Percentiles rank a stretch among this genome's conserved stretches.
These are phyloP conservation scores for Colletotrichum siamense DNA, from an alignment of 2,329 filamentous ascomycete species.

Conservation along the genomic window DNA sequence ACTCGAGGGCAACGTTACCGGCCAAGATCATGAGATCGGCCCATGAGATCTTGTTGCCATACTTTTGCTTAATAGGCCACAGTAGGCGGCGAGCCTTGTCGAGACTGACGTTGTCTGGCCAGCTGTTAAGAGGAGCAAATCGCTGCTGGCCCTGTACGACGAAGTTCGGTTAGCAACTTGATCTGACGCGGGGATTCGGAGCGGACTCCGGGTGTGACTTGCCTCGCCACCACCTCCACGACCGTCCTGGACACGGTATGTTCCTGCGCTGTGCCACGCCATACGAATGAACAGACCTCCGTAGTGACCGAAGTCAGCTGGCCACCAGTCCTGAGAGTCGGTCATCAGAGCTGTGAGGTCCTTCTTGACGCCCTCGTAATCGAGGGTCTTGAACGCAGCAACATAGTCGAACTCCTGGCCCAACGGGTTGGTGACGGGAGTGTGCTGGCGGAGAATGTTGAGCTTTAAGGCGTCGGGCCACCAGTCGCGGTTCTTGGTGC, in stretches of 20 bases:
- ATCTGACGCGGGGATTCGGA: slow-evolving; percentile 62
- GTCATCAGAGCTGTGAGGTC: slow-evolving; percentile 76
- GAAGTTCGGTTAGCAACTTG: not conserved
- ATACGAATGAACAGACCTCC: slow-evolving; percentile 81
- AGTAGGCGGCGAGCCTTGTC: slow-evolving; percentile 83
- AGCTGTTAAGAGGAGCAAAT: slow-evolving; percentile 82
- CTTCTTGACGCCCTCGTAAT: slow-evolving; percentile 76
- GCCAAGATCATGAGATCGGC: slow-evolving; percentile 74
- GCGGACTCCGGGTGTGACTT: not conserved
- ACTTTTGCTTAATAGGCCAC: slow-evolving; percentile 80
- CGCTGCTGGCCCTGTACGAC: slow-evolving; percentile 68
- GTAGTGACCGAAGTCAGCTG: slow-evolving; percentile 82
- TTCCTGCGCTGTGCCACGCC: slow-evolving; percentile 83
- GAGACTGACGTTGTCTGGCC: slow-evolving; percentile 79
- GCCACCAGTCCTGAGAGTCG: slow-evolving; percentile 82
- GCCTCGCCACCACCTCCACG: slow-evolving; percentile 73
- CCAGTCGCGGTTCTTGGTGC: slow-evolving; percentile 74
- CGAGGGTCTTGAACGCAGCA: slow-evolving; percentile 74
- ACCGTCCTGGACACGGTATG: slow-evolving; percentile 77
- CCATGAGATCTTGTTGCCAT: slow-evolving; percentile 84
- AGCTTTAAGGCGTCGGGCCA: slow-evolving; percentile 74
- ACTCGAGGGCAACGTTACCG: slow-evolving; percentile 79
- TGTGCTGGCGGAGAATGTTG: slow-evolving; percentile 77
- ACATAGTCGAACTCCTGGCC: slow-evolving; percentile 74
- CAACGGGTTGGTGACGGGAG: slow-evolving; percentile 66